phyloP scores from a whole-genome alignment of 2,329 filamentous ascomycete genomes.

The Pseudonectria buxi region DNA sequence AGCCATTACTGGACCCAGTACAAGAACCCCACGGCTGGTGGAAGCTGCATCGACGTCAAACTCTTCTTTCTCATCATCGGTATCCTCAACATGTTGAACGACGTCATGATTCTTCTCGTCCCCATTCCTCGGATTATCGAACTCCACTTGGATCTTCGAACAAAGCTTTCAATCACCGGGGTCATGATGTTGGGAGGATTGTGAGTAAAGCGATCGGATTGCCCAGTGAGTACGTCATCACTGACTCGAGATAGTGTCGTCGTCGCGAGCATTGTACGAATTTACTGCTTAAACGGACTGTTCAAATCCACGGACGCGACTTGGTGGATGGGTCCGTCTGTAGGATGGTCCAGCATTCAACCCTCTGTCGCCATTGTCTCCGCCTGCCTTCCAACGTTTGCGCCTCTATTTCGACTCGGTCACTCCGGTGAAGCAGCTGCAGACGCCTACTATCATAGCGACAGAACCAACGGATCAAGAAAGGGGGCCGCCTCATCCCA shows the following conservation, averaged over 20 bases:
- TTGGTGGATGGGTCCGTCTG: constrained; percentile 9
- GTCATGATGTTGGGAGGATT: constrained; percentile 11
- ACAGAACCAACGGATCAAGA: too few species aligned
- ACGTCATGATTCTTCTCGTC: constrained; percentile 1
- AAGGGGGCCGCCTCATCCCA: too few species aligned
- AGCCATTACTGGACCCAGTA: constrained; percentile 4
- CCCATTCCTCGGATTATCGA: constrained; percentile 1
- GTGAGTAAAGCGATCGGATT: constrained; percentile 1
- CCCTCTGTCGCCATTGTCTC: constrained; percentile 10
- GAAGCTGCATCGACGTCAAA: background rate
- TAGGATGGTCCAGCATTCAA: constrained; percentile 11
- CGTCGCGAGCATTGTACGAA: constrained; percentile 10
- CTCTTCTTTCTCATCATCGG: constrained; percentile 1
- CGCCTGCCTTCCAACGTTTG: constrained; percentile 9
- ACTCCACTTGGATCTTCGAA: background rate
- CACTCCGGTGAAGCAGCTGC: too few species aligned
- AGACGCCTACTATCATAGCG: too few species aligned
- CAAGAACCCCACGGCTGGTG: background rate
- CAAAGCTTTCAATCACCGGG: constrained; percentile 6
- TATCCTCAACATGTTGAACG: constrained; percentile 1
- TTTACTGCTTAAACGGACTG: constrained; percentile 9
- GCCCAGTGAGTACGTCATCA: background rate
- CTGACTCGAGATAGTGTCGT: constrained; percentile 5
- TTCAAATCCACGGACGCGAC: constrained; percentile 5
- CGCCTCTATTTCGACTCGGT: constrained; percentile 4